These are phyloP conservation scores for Peziza echinospora DNA, from an alignment of 495 filamentous ascomycete genomes.

Conservation along the genomic window DNA sequence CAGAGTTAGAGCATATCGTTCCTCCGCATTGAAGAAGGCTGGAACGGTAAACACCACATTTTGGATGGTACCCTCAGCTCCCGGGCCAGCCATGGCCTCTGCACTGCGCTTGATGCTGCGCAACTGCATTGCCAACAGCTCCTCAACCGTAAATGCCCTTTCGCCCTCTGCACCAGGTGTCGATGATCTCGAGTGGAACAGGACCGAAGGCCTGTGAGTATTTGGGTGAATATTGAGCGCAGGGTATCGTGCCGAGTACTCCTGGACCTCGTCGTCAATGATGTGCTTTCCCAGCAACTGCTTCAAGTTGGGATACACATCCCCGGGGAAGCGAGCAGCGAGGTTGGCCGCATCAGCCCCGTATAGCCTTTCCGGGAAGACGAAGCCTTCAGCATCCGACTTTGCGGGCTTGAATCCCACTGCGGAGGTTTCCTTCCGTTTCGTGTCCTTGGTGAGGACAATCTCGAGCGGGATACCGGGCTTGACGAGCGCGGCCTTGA, in stretches of 20 bases:
- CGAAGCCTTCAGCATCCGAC: slow-evolving; percentile 30
- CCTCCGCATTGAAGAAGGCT: slow-evolving; percentile 72
- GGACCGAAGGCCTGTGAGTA: slow-evolving; percentile 44
- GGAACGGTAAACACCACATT: slow-evolving; percentile 82
- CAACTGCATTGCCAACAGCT: slow-evolving; percentile 90
- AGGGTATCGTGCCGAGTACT: slow-evolving; percentile 52
- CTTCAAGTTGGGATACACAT: slow-evolving; percentile 89
- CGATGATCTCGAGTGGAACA: slow-evolving; percentile 47
- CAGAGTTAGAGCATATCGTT: slow-evolving; percentile 60
- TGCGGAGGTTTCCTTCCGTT: slow-evolving; percentile 80
- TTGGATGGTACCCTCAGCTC: slow-evolving; percentile 48
- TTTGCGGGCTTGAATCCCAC: slow-evolving; percentile 76
- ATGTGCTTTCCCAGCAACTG: slow-evolving; percentile 51
- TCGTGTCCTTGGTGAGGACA: slow-evolving; percentile 93
- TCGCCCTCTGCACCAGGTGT: slow-evolving; percentile 40
- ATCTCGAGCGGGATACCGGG: slow-evolving; percentile 96
- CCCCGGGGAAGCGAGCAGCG: slow-evolving; percentile 65
- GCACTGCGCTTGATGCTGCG: slow-evolving; percentile 74
- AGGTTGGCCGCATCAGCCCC: slow-evolving; percentile 80
- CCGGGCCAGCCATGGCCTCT: slow-evolving; percentile 63
- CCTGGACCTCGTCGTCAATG: slow-evolving; percentile 37
- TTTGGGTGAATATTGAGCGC: slow-evolving; percentile 35
- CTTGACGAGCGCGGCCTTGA: slow-evolving; percentile 92
- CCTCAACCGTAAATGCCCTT: slow-evolving; percentile 67
- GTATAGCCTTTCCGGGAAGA: slow-evolving; percentile 75